Evolutionary conservation across 805 yeast species (phyloP).

Genomic region (Myxozyma kluyveri): DNA sequence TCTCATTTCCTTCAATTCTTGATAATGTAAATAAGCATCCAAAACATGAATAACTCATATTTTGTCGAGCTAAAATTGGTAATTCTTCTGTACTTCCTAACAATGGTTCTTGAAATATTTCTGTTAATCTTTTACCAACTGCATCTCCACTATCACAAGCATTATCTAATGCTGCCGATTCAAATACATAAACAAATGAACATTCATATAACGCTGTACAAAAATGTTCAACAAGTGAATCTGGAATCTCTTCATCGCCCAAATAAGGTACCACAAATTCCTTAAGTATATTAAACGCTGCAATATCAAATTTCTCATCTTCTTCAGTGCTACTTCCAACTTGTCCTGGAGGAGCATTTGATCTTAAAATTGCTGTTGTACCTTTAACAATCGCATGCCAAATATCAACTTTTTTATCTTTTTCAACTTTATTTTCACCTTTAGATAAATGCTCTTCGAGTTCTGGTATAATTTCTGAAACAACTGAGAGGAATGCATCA

Average conservation of each 20-base stretch:
- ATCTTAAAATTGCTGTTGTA: slow-evolving; percentile 30
- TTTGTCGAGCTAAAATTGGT: slow-evolving; percentile 43
- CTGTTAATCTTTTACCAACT: slow-evolving; percentile 43
- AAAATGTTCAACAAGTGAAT: slow-evolving; percentile 44
- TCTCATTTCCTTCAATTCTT: slow-evolving; percentile 21
- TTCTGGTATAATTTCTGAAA: slow-evolving; percentile 34
- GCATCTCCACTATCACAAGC: slow-evolving; percentile 24
- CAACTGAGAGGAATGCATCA: slow-evolving; percentile 17
- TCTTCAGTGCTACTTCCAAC: slow-evolving; percentile 36
- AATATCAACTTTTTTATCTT: slow-evolving; percentile 12
- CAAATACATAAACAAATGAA: slow-evolving; percentile 57
- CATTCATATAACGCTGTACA: slow-evolving; percentile 54
- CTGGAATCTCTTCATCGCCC: slow-evolving; percentile 35
- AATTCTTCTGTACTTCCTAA: slow-evolving; percentile 64
- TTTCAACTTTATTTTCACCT: background rate
- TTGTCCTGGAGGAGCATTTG: slow-evolving; percentile 36
- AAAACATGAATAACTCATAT: slow-evolving; percentile 57
- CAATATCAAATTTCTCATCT: slow-evolving; percentile 48
- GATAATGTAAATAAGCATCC: slow-evolving; percentile 49
- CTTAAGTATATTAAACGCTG: slow-evolving; percentile 47
- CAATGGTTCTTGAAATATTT: slow-evolving; percentile 48
- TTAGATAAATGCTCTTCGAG: slow-evolving; percentile 39
- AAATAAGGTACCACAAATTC: slow-evolving; percentile 45
- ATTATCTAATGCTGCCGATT: slow-evolving; percentile 36
- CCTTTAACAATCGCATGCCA: slow-evolving; percentile 39